Base-by-base conservation (phyloP, 2,329 filamentous ascomycete species). In the Clonostachys solani region DNA sequence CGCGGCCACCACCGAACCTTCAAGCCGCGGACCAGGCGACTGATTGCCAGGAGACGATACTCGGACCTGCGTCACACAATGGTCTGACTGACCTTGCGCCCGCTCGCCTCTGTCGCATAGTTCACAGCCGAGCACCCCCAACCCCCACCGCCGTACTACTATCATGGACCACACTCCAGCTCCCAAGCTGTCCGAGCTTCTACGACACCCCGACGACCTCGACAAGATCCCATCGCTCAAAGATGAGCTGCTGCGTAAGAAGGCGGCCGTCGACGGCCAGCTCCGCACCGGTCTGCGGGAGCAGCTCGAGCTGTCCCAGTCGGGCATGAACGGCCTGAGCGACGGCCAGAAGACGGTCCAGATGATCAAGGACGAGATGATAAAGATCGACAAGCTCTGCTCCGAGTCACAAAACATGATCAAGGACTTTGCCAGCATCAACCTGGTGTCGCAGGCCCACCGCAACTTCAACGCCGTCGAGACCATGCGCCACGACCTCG, bases 391-490 rank as follows among this genome's bases (percentile, higher is more conserved):
- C 73, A 91, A 89, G 71, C 81, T 99, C 54, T 99, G 94, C 72
- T 91, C 92, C 53, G 95, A 99, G 69, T 92, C 92, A 47, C 92
- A 97, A 73, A 90, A 89, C 64, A 96, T 96, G 83, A 96, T 99
- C 60, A 85, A 88, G 61, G 94, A 99, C 73, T 97, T 99, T 68
- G 86, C 87, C 35, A 89, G 90, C 62, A 94, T 95, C 75, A 94
- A 95, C 65, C 74, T 89, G 51, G 88, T 95, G 47, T 92, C 92
- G 47, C 89, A 96, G 68, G 94, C 95, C 55, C 94, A 99, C 69
- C 83, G 92, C 53, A 96, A 99, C 71, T 99, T 99, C 63, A 89
- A 88, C 59, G 89, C 90, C 42, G 92, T 96, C 50, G 86, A 96
- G 72, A 83, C 86, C 58, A 96, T 99, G 91, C 90, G 92, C 63